Conservation (phyloP, 352 stramenopile species). For the Hyaloperonospora arabidopsidis region DNA sequence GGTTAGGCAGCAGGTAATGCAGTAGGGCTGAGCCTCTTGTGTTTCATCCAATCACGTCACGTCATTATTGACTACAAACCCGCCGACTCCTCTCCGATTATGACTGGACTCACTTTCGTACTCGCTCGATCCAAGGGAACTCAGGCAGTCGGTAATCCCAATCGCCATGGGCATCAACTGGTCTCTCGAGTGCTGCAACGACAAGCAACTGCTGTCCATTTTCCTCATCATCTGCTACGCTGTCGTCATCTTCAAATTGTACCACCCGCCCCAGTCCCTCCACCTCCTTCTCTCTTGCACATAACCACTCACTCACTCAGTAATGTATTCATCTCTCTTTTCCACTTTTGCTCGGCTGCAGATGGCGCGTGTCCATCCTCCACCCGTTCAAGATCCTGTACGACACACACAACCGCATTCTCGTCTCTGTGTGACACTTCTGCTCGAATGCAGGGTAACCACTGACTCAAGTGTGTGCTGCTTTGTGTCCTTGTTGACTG, state of each 20-base stretch:
- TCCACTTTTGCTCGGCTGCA: slow-evolving; percentile 22
- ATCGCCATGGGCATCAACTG: slow-evolving; percentile 37
- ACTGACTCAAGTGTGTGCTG: slow-evolving; percentile 1
- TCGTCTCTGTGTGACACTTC: not conserved
- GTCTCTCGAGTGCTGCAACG: slow-evolving; percentile 82
- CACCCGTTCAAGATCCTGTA: slow-evolving; percentile 88
- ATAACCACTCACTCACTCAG: too few relatives aligned
- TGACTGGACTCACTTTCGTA: not conserved
- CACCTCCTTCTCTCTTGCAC: too few relatives aligned
- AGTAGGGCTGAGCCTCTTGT: too few relatives aligned
- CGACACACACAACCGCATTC: slow-evolving; percentile 9
- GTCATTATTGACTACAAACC: too few relatives aligned
- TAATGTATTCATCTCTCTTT: not conserved
- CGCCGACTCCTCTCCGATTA: too few relatives aligned
- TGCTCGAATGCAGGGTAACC: not conserved
- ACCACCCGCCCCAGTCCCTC: slow-evolving; percentile 7
- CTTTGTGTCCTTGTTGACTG: not conserved
- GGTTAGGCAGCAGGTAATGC: too few relatives aligned
- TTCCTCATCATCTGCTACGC: slow-evolving; percentile 85
- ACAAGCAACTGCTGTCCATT: slow-evolving; percentile 79
- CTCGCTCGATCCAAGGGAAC: slow-evolving; percentile 4
- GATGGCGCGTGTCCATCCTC: slow-evolving; percentile 77
- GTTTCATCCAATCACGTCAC: slow-evolving; percentile 19
- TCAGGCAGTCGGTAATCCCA: slow-evolving; percentile 9
- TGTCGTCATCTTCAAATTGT: slow-evolving; percentile 85